These are phyloP conservation scores for Huntiella abstrusa DNA, from an alignment of 2,329 filamentous ascomycete genomes.

Conservation along the genomic window DNA sequence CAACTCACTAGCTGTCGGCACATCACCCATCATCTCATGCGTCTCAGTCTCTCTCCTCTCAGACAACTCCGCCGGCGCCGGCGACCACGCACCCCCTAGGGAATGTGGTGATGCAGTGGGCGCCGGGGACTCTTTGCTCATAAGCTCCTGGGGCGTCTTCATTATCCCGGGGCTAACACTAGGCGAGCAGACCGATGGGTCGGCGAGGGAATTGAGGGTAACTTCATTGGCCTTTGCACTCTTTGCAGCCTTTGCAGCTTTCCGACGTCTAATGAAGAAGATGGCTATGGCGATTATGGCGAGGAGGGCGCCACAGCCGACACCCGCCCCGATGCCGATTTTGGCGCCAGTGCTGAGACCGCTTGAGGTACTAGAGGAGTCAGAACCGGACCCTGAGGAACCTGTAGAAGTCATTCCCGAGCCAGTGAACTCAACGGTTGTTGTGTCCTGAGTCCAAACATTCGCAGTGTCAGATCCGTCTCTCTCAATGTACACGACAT, in stretches of 20 bases:
- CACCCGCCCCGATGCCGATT: background rate
- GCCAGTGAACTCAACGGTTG: background rate
- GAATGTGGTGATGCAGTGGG: background rate
- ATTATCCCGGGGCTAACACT: background rate
- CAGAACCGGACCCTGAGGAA: background rate
- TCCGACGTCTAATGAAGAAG: too few species aligned
- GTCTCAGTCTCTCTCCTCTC: background rate
- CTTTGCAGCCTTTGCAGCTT: too few species aligned
- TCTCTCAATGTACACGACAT: background rate
- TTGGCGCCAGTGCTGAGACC: background rate
- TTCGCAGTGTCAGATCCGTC: background rate
- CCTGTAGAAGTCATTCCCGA: background rate
- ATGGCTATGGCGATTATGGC: too few species aligned
- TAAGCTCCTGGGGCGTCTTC: background rate
- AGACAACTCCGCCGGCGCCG: background rate
- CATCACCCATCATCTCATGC: background rate
- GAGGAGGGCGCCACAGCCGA: background rate
- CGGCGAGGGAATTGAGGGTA: too few species aligned
- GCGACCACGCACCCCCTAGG: background rate
- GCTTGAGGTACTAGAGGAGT: background rate
- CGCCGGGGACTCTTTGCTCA: background rate
- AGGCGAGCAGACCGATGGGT: background rate
- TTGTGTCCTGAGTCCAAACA: background rate
- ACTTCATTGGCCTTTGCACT: too few species aligned
- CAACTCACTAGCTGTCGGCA: background rate